Evolutionary conservation across 2,329 filamentous ascomycete genomes (phyloP).

Genomic region (Esteya vermicola): DNA sequence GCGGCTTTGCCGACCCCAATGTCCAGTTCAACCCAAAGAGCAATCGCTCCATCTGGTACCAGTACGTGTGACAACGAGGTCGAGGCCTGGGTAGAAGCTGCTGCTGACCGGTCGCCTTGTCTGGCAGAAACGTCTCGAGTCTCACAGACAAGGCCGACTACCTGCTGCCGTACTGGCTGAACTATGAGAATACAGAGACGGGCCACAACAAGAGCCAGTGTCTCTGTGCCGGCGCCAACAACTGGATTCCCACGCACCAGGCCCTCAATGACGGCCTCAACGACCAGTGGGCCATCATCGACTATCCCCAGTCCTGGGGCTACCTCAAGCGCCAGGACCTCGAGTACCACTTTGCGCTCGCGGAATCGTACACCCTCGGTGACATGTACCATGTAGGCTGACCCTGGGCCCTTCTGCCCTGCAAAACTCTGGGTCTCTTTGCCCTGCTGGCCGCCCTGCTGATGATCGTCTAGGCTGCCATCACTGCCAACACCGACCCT

Average conservation of each 20-base stretch:
- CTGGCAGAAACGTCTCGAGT: constrained; percentile 18
- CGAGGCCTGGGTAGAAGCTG: not conserved
- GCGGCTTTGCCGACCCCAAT: constrained; percentile 41
- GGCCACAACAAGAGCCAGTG: constrained; percentile 32
- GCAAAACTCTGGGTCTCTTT: too few relatives aligned
- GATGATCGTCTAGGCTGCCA: constrained; percentile 19
- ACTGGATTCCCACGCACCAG: constrained; percentile 34
- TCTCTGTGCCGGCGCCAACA: constrained; percentile 34
- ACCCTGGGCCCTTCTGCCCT: too few relatives aligned
- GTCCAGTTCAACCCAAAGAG: constrained; percentile 30
- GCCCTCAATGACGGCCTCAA: constrained; percentile 35
- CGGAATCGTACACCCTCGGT: constrained; percentile 37
- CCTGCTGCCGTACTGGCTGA: constrained; percentile 36
- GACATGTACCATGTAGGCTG: constrained; percentile 30
- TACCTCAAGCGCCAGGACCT: constrained; percentile 35
- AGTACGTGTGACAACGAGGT: constrained; percentile 20
- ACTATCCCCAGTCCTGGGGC: constrained; percentile 35
- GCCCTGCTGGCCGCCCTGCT: constrained; percentile 5
- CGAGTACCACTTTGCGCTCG: constrained; percentile 38
- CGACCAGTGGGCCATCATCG: constrained; percentile 33
- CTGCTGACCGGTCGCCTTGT: not conserved
- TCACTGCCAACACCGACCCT: constrained; percentile 33
- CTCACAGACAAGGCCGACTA: constrained; percentile 25
- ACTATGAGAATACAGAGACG: constrained; percentile 29
- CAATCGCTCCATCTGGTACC: constrained; percentile 30